A percentile compares a stretch with the other conserved stretches of the same genome.
Evolutionary conservation across 2,329 filamentous ascomycete species (phyloP).

Genomic region (Rhynchosporium agropyri): DNA sequence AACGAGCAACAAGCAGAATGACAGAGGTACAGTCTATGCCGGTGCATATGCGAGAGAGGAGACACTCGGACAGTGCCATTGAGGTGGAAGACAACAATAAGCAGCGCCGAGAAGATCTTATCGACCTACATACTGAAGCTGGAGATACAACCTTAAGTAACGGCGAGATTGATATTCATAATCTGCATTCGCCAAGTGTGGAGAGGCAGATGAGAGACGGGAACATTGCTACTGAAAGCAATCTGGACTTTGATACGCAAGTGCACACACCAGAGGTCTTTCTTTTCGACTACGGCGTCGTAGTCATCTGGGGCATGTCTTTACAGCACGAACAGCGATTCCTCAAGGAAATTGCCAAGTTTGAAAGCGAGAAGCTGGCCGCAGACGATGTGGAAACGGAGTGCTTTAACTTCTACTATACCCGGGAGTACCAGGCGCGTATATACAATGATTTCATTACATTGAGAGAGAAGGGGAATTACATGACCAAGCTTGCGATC

Average conservation of each 20-base stretch:
- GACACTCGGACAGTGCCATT: slow-evolving; percentile 76
- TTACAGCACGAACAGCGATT: slow-evolving; percentile 87
- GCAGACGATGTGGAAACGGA: slow-evolving; percentile 92
- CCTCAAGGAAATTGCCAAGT: slow-evolving; percentile 90
- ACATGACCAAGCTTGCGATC: slow-evolving; percentile 97
- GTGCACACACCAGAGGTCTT: slow-evolving; percentile 95
- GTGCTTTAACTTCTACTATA: slow-evolving; percentile 99
- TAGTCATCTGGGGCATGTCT: slow-evolving; percentile 98
- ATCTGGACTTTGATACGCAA: slow-evolving; percentile 78
- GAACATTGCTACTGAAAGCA: slow-evolving; percentile 42
- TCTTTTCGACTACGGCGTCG: slow-evolving; percentile 94
- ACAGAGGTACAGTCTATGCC: slow-evolving; percentile 38
- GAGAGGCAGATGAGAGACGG: slow-evolving; percentile 45
- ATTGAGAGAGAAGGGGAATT: slow-evolving; percentile 88
- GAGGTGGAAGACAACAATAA: slow-evolving; percentile 64
- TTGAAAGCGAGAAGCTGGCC: slow-evolving; percentile 86
- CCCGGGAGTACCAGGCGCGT: slow-evolving; percentile 92
- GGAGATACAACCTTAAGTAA: slow-evolving; percentile 42
- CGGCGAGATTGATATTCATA: slow-evolving; percentile 36
- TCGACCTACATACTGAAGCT: slow-evolving; percentile 56
- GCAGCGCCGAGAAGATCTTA: slow-evolving; percentile 61
- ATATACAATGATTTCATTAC: slow-evolving; percentile 99
- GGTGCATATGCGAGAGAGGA: slow-evolving; percentile 59
- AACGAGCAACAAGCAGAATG: slow-evolving; percentile 40
- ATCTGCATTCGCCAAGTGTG: slow-evolving; percentile 34